Evolutionary conservation across 2,329 filamentous ascomycete genomes (phyloP).

Genomic region (Fusarium pseudonygamai): DNA sequence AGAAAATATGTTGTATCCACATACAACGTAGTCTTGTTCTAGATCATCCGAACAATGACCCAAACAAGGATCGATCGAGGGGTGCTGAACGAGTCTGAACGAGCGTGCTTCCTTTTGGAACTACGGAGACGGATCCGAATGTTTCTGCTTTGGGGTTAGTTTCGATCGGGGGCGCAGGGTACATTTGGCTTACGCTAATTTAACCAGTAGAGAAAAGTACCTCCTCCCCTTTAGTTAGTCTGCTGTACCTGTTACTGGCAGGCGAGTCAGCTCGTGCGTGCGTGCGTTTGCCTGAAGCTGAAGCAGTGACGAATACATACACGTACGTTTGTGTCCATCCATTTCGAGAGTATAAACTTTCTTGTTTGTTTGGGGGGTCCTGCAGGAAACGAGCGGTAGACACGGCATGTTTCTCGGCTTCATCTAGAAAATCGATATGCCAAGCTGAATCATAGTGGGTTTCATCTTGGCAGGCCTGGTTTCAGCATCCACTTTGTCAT

Average conservation of each 20-base stretch:
- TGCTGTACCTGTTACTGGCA: no score
- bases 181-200: slow-evolving; percentile 6
- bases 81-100: background rate
- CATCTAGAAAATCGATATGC: background rate
- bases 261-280: background rate
- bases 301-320: background rate
- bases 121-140: slow-evolving; percentile 20
- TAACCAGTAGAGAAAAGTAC: background rate
- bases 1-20: background rate
- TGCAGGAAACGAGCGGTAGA: background rate
- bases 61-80: background rate
- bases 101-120: slow-evolving; percentile 11
- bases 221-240: background rate
- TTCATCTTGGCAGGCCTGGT: slow-evolving; percentile 21
- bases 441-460: slow-evolving; percentile 25
- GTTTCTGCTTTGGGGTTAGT: slow-evolving; percentile 3
- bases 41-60: slow-evolving; percentile 6
- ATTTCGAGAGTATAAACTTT: background rate
- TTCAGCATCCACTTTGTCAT: slow-evolving; percentile 11
- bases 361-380: background rate
- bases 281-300: background rate
- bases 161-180: background rate
- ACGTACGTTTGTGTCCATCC: background rate
- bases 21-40: background rate
- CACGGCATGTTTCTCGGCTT: slow-evolving; percentile 20